These are phyloP conservation scores for Citrus australasica DNA, from an alignment of 345 rosid species.

Conservation along the genomic window DNA sequence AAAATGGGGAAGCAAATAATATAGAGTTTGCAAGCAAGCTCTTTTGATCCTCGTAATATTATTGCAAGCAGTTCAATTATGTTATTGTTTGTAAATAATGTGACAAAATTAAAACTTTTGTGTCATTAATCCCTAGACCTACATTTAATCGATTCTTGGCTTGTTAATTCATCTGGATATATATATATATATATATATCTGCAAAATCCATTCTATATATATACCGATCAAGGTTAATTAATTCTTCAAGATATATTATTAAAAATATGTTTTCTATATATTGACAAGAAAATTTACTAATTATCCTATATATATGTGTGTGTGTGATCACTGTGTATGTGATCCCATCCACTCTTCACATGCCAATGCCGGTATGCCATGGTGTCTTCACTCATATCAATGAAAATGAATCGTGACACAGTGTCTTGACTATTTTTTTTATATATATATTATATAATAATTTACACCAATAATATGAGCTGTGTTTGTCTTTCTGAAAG, in stretches of 20 bases:
- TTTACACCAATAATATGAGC: background rate
- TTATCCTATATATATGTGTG: no score
- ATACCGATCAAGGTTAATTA: no score
- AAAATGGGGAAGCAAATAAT: conserved; percentile 4
- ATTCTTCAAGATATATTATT: no score
- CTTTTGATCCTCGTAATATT: conserved; percentile 16
- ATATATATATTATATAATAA: background rate
- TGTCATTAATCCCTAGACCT: no score
- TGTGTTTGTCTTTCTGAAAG: background rate
- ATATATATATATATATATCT: no score
- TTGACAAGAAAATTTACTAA: no score
- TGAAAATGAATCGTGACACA: background rate
- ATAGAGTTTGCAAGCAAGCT: conserved; percentile 55
- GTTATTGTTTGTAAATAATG: background rate
- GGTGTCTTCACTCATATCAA: background rate
- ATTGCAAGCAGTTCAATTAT: background rate
- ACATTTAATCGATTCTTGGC: no score
- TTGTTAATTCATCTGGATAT: no score
- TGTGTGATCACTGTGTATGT: background rate
- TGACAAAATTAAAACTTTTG: no score
- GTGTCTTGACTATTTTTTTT: background rate
- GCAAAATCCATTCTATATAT: no score
- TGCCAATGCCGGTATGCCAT: background rate
- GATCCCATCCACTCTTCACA: background rate
- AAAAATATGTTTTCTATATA: no score